Evolutionary conservation across 371 early-diverging fungal genomes (phyloP), one percentile per base, ranked within the genome.

Genomic region (Circinella minor): DNA sequence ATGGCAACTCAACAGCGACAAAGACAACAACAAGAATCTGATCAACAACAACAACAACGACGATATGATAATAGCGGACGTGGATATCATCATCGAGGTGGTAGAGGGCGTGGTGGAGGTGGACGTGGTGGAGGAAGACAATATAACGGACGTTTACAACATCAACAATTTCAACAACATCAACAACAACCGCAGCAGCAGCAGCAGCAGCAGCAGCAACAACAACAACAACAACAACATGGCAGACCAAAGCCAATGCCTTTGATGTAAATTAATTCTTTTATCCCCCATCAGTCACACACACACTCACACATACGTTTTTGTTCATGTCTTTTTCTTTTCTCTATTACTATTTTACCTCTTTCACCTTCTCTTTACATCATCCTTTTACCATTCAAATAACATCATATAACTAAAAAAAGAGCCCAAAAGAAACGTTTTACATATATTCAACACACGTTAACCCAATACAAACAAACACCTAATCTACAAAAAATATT

Each of bases 1-100:
- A 72, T 82, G 61, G 80, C 82, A 37, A 82, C 79, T 11, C 83
- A 84, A 49, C 85, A 80, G 46, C 78, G 77, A 54, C 86, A 88
- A 37, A 81, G 83, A 39, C 80, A 85, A 36, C 80, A 80, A 10
- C 77, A 75, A 10, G 71, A 72, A 43, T 76, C 77, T 20, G 60
- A 67, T 27, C 76, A 83, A 36, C 76, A 73, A 38, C 79, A 66
- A 55, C 66, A 73, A 13, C 81, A 75, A 11, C 11, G 57, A n/a
- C 57, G 57, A n/a, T 57, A 57, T 6, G 57, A 57, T 18, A 57
- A 57, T 18, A 57, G 27, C 27, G 57, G 57, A 57, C 57, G 57
- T 11, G 57, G 57, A 27, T 11, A n/a, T 51, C n/a, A 51, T n/a
- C 51, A n/a, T 51, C 51, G 51, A 13, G 51, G 57, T 57, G 34